Evolutionary conservation across 1,284 basidiomycete species (phyloP), one percentile per base, ranked within the genome.

Genomic region (Moniliophthora roreri): DNA sequence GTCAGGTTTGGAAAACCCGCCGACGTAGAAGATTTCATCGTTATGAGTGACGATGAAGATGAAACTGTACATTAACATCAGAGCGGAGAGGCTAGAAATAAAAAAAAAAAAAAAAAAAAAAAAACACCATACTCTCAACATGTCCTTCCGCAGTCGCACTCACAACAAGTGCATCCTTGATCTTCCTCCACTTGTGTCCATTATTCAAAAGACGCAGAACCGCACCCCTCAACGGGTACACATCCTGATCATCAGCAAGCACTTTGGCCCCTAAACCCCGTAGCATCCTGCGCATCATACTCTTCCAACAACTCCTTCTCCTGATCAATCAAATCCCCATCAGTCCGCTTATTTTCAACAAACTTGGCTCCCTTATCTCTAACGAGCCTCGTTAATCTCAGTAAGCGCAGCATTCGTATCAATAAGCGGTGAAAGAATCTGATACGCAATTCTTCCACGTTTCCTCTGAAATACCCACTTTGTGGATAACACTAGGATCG

Each of bases 171-270:
- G 68, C 69, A 46, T 68, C 63, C n/a, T 61, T 63, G 39, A 73
- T 64, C 41, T 65, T 68, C 18, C 69, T 68, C 55, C 72, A 73
- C 48, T 63, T 63, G 21, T 56, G 60, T 8, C 71, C 70, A 51
- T 74, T 71, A 58, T 74, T 74, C 52, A 69, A 60, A 20, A 73
- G 66, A 13, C 71, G 67, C 37, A 73, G 63, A 35, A 74, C 62
- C 1, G 67, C 71, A n/a, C 72, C 72, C 15, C 72, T 67, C 26
- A 74, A 62, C 5, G 70, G 71, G 56, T 69, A 70, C 20, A 67
- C 66, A 10, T 61, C 63, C 26, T 61, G 46, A 56, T 73, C 71
- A 7, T 58, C 65, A 1, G 71, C 71, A 39, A 67, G 60, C 50
- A 69, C 64, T 9, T 53, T 53, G 4, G 63, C 65, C 3, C 63